Evolutionary conservation across 2,329 filamentous ascomycete genomes (phyloP), one percentile per base, ranked within the genome.

Genomic region (Sclerotinia subarctica): DNA sequence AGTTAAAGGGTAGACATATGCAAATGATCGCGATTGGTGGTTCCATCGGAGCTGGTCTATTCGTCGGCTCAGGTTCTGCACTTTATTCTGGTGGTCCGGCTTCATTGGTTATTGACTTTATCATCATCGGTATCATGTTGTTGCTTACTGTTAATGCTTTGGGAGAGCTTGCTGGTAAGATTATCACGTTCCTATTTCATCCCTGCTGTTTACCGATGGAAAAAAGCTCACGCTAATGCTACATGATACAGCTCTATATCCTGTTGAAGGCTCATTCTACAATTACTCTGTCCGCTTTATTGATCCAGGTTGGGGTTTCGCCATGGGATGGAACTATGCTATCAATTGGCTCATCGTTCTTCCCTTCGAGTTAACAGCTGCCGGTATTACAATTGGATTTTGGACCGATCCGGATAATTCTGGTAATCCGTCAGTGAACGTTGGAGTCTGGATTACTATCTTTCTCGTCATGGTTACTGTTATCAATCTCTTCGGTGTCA

Each of bases 281-380:
- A 90, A 92, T 24, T 97, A 94, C 81, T 95, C 93, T 17, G 96
- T 93, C 35, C 88, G 94, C 13, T 97, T 98, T 75, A 81, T 98
- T n/a, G 93, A 97, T 75, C 94, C 94, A 0, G 93, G 93, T 0
- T 97, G 92, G 93, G 93, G 93, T 0, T 96, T 96, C 75, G 92
- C 93, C 56, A 95, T 96, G 91, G 93, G 93, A 26, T 96, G 93
- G 93, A 96, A 89, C 75, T 96, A 97, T 77, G 92, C 91, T 3
- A 78, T 97, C 72, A 91, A 96, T 79, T 97, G 94, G 94, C 83
- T 96, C 4, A 85, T 93, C 54, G 88, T 94, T 0, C 79, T 97
- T 44, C 93, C 93, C 0, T 84, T 96, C 64, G 93, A 97, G 79
- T 89, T 97, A 67, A 92, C 96, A 69, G 91, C 92, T 3, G 93